Base-by-base conservation (phyloP, 116 monocot species). In the Papilionanthe hybrid region DNA sequence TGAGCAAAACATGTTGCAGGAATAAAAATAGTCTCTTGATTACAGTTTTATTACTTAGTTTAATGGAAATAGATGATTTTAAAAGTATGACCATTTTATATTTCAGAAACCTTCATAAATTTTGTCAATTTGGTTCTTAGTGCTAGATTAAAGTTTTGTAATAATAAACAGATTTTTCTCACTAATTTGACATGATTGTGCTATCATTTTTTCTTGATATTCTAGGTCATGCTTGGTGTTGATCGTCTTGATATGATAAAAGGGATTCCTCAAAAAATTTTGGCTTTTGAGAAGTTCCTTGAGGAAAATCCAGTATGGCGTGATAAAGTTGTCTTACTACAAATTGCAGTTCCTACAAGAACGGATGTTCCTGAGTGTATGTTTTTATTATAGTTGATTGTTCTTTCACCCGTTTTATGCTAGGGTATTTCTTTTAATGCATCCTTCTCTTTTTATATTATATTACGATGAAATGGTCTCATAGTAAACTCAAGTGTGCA, bases 221-320 rank as follows among this genome's bases (percentile, higher is more conserved):
- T 65, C 55, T 78, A 96, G 96, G 94, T 97, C 44, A 97, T 97
- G 94, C 85, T 97, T 75, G 97, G 97, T 25, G 97, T 97, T 76
- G 97, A 97, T 74, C 87, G 97, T 12, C 88, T 97, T 77, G 97
- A 97, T 79, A 97, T 97, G 97, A 97, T 97, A 42, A 97, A 97
- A 84, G 97, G 97, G 75, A 97, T 97, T 78, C 97, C 97, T 13
- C 97, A 97, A 81, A 97, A 97, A 84, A 92, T 97, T 81, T 89
- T 97, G 75, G 97, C 97, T 60, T 97, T 97, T 85, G 97, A 97
- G 75, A 97, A 97, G 86, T 97, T 97, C 50, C 91, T 97, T 18
- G 97, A 97, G 84, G 97, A 97, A 85, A 97, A 92, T 86, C 32
- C 89, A 60, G 5, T 44, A 18, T 94, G 97, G 97, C 86, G 85